Evolutionary conservation across 2,329 filamentous ascomycete genomes (phyloP).

Genomic region (Ceratocystiopsis brevicomis): DNA sequence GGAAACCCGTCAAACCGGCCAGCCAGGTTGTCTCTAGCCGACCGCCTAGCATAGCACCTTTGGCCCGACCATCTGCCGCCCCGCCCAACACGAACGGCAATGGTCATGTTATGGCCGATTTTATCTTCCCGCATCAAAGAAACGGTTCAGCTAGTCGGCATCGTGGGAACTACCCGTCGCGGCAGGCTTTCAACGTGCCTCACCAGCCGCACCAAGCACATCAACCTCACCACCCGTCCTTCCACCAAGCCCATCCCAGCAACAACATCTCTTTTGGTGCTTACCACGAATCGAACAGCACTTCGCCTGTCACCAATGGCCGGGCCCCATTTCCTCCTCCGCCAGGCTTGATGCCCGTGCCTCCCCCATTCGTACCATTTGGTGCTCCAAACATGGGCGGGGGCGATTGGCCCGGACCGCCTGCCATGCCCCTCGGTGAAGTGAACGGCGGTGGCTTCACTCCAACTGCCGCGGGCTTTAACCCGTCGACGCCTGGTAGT

Average conservation of each 20-base stretch:
- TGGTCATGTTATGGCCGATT: neutral
- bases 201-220: neutral
- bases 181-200: neutral
- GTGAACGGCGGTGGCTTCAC: constrained; percentile 3
- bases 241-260: constrained; percentile 33
- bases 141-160: neutral
- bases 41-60: neutral
- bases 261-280: constrained; percentile 37
- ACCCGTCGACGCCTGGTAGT: constrained; percentile 38
- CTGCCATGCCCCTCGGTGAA: neutral
- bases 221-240: neutral
- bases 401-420: constrained; percentile 6
- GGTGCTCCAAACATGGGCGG: constrained; percentile 2
- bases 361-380: constrained; percentile 2
- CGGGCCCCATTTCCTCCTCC: constrained; percentile 15
- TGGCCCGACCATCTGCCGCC: neutral
- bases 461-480: constrained; percentile 22
- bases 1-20: neutral
- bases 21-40: neutral
- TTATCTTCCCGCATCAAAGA: constrained; percentile 2
- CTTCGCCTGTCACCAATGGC: constrained; percentile 32
- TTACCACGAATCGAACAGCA: constrained; percentile 34
- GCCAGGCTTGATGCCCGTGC: constrained; percentile 15
- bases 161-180: neutral
- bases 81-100: constrained; percentile 2